Evolutionary conservation across 2,329 filamentous ascomycete genomes (phyloP), one percentile per base, ranked within the genome.

Genomic region (Fusarium buxicola): DNA sequence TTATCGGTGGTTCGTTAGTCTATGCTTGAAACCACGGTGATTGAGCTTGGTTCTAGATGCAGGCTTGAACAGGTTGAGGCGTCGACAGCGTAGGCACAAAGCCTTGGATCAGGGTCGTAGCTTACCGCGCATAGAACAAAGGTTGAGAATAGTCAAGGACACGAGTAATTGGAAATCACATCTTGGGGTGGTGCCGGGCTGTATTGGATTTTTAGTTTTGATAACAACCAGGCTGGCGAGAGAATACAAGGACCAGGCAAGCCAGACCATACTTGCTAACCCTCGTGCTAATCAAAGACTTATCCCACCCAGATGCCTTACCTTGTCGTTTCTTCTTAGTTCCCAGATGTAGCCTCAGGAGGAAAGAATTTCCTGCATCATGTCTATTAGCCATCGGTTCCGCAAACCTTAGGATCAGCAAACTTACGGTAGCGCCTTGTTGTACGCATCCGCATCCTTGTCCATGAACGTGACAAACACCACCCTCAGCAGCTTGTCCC

Each of bases 401-500:
- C 13, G 34, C n/a, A 32, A 18, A 31, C 12, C 12, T 16, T 8
- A n/a, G 15, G 28, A 16, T 9, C 4, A 34, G 10, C n/a, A 8
- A n/a, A 72, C 76, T 68, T 77, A 96, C 93, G 94, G 91, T 10
- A 97, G 76, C 31, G 82, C 77, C 21, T 84, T 68, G 47, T 88
- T 81, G 74, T 98, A 98, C 0, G 90, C 89, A 34, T 79, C 76
- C 57, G 90, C 86, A 69, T 98, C 94, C 77, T 94, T 94, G 49
- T 81, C 75, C 73, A 91, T 82, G 75, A 96, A 97, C 13, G 89
- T 91, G 71, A 94, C 94, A 78, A 98, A 96, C 15, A 97, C 83
- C 11, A 98, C 85, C 67, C 87, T 86, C 39, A 92, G 86, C 27
- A 97, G 75, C 68, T 81, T 84, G 18, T 72, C 55, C 2, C 80